Percentiles rank a stretch among this genome's conserved stretches.
Conservation (phyloP, 495 filamentous ascomycete genomes). For the Entonaema liquescens region DNA sequence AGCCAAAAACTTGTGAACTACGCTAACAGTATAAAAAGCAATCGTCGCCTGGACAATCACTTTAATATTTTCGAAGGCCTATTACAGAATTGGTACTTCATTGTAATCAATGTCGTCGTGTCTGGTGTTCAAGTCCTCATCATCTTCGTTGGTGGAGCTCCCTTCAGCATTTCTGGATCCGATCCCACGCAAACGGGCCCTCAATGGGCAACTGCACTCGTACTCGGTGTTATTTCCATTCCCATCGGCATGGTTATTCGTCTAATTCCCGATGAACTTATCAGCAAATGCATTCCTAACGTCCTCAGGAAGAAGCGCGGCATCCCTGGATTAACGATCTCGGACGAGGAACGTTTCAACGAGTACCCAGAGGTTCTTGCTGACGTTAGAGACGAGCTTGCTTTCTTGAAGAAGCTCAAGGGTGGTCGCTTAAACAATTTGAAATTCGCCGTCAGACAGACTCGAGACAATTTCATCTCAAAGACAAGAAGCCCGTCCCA, state of each 20-base stretch:
- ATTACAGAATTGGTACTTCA: slow-evolving; percentile 79
- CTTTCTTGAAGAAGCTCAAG: slow-evolving; percentile 88
- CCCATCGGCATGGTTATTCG: slow-evolving; percentile 78
- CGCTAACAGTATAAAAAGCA: slow-evolving; percentile 59
- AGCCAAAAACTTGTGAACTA: background rate
- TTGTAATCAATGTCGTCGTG: slow-evolving; percentile 83
- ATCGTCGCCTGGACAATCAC: slow-evolving; percentile 85
- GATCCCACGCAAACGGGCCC: slow-evolving; percentile 60
- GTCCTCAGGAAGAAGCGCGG: slow-evolving; percentile 70
- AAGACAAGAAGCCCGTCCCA: slow-evolving; percentile 77
- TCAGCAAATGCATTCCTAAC: slow-evolving; percentile 73
- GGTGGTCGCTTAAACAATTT: slow-evolving; percentile 90
- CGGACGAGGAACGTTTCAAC: slow-evolving; percentile 74
- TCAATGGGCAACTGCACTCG: slow-evolving; percentile 81
- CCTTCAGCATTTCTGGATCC: slow-evolving; percentile 71
- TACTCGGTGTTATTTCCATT: slow-evolving; percentile 75
- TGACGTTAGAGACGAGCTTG: slow-evolving; percentile 81
- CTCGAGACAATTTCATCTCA: slow-evolving; percentile 74
- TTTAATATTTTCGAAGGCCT: slow-evolving; percentile 91
- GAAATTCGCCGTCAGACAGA: slow-evolving; percentile 83
- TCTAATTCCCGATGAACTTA: slow-evolving; percentile 60
- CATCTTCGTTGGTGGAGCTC: slow-evolving; percentile 75
- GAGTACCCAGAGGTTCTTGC: slow-evolving; percentile 76
- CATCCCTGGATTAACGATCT: slow-evolving; percentile 64
- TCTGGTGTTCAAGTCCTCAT: slow-evolving; percentile 83